Conservation (phyloP, 2,329 filamentous ascomycete genomes). For the Zasmidium citrigriseum region DNA sequence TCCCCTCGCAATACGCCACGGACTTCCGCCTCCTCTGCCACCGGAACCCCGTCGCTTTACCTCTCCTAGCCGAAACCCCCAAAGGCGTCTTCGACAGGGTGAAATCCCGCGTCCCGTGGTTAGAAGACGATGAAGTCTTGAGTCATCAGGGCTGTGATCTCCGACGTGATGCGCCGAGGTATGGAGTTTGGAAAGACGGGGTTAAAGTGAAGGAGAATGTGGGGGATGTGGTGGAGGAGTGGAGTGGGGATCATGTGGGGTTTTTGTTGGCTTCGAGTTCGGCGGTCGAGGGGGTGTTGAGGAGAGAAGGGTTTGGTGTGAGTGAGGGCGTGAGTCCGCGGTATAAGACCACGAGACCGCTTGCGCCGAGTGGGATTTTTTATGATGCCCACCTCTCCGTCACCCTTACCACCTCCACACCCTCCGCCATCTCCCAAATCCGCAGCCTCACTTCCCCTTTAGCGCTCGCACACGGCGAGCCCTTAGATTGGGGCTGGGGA, state of each 20-base stretch:
- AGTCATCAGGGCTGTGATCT: constrained; percentile 52
- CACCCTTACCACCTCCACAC: constrained; percentile 62
- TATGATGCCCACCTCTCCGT: constrained; percentile 57
- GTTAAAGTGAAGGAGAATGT: constrained; percentile 41
- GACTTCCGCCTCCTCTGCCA: constrained; percentile 61
- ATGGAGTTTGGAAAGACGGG: constrained; percentile 58
- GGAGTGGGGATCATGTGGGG: constrained; percentile 58
- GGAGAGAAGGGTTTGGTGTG: constrained; percentile 50
- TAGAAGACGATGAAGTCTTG: constrained; percentile 24
- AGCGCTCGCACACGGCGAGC: constrained; percentile 62
- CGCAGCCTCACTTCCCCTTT: constrained; percentile 58
- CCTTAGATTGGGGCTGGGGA: constrained; percentile 66
- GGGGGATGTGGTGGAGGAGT: constrained; percentile 51
- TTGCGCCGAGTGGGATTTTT: constrained; percentile 62
- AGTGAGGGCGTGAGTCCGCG: constrained; percentile 54
- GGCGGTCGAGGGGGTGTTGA: constrained; percentile 62
- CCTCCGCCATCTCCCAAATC: constrained; percentile 52
- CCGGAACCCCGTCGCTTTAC: constrained; percentile 64
- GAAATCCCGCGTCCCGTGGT: constrained; percentile 37
- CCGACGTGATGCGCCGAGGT: constrained; percentile 58
- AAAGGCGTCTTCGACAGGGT: constrained; percentile 45
- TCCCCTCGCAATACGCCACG: constrained; percentile 59
- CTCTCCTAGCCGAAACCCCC: constrained; percentile 57
- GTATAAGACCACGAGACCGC: constrained; percentile 60
- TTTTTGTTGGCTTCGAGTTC: constrained; percentile 66